Evolutionary conservation across 2,329 filamentous ascomycete genomes (phyloP), one percentile per base, ranked within the genome.

Genomic region (Phyllosticta capitalensis): DNA sequence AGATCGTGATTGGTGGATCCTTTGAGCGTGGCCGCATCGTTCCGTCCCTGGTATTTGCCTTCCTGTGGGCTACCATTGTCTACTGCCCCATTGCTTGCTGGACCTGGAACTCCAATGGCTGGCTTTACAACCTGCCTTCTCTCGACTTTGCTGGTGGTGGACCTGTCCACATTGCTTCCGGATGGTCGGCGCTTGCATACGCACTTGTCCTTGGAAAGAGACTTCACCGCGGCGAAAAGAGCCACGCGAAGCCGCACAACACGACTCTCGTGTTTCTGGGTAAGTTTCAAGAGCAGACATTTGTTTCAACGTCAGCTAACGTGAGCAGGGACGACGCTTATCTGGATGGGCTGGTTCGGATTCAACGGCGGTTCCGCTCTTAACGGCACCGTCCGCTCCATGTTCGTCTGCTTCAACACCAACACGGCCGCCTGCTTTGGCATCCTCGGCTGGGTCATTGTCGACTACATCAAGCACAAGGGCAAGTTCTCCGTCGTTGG

Each of bases 81-180:
- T 86, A 86, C 70, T 86, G 78, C 64, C 79, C 80, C 0, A 79
- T 86, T 38, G 83, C 83, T 0, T 84, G 80, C 72, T 86, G 83
- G 83, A 84, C 83, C 3, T 87, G 84, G 84, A 87, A 87, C 65
- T 67, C 78, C n/a, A 81, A 79, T 56, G 84, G 84, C 10, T 87
- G 84, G 84, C 73, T 87, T 0, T 85, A 76, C 69, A 81, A 84
- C 21, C 77, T 86, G 1, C 79, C 80, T 0, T 77, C 80, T 0
- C 76, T 82, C 62, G 83, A 86, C 66, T 85, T 83, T 58, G 83
- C 82, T 14, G 83, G 83, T 56, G 81, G 81, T 12, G 83, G 84
- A 1, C 84, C 83, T 2, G 84, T 87, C 1, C 83, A 87, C 65
- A 83, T 87, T 58, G 79, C 83, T 2, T 81, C 77, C 1, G 83